Conservation (phyloP, 2,329 filamentous ascomycete genomes). For the Aspergillus calidoustus region DNA sequence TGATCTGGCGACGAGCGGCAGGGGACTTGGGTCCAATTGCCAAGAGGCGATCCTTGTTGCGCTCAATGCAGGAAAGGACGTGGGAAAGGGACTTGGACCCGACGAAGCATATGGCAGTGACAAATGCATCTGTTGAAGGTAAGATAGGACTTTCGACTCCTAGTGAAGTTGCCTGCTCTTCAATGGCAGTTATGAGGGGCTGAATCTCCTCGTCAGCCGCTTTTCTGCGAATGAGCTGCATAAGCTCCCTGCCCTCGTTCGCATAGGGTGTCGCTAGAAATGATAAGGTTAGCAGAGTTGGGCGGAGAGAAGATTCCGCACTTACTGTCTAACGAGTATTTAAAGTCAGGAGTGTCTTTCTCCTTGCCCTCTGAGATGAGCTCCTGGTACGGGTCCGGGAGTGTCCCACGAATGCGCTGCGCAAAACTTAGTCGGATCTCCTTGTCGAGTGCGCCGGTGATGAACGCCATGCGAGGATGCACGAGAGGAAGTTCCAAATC, state of each 20-base stretch:
- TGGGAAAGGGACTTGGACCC: conserved; percentile 96
- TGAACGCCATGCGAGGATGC: conserved; percentile 91
- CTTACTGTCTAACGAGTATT: conserved; percentile 77
- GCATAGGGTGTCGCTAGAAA: conserved; percentile 75
- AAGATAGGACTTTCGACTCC: conserved; percentile 75
- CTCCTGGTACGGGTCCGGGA: conserved; percentile 79
- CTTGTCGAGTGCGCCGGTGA: conserved; percentile 88
- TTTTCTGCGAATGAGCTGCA: conserved; percentile 79
- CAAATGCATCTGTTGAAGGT: conserved; percentile 88
- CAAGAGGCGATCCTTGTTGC: conserved; percentile 85
- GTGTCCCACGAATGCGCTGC: conserved; percentile 90
- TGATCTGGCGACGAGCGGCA: conserved; percentile 81
- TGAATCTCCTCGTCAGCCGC: conserved; percentile 86
- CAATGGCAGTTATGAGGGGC: conserved; percentile 76
- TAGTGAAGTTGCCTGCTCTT: conserved; percentile 72
- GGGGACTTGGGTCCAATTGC: conserved; percentile 76
- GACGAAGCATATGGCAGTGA: conserved; percentile 90
- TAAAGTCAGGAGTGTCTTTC: conserved; percentile 94
- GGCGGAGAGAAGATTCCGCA: conserved; percentile 20
- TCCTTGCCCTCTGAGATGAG: conserved; percentile 88
- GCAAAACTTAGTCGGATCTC: conserved; percentile 96
- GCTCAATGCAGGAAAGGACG: conserved; percentile 92
- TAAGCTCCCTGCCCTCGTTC: conserved; percentile 80
- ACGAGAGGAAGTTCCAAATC: conserved; percentile 77
- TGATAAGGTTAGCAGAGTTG: not conserved